Percentiles rank a stretch among this genome's conserved stretches.
Conservation (phyloP, 2,329 filamentous ascomycete species). For the Phaeosphaeriaceae sp. region DNA sequence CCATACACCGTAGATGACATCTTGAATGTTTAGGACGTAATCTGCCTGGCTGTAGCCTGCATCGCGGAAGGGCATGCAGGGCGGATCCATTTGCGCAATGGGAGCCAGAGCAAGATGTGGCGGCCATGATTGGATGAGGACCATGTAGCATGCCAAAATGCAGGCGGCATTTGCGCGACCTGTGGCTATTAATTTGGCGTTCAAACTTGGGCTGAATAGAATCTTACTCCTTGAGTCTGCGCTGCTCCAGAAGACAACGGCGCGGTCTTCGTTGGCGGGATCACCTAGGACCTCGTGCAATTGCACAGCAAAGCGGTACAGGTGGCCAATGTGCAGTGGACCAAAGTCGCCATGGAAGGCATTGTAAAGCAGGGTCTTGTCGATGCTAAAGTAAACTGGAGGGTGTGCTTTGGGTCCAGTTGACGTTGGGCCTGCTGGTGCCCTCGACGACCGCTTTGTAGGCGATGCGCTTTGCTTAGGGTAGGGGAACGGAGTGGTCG, state of each 20-base stretch:
- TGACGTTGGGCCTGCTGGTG: constrained; percentile 63
- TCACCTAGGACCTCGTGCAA: constrained; percentile 95
- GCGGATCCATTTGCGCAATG: constrained; percentile 94
- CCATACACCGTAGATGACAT: constrained; percentile 98
- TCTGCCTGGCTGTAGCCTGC: constrained; percentile 98
- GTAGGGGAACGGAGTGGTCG: constrained; percentile 86
- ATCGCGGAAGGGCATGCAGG: constrained; percentile 98
- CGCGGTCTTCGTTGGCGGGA: constrained; percentile 85
- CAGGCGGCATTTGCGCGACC: constrained; percentile 93
- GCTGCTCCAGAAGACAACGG: constrained; percentile 95
- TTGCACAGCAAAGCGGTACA: constrained; percentile 94
- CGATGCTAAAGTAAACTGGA: constrained; percentile 94
- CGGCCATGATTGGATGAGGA: constrained; percentile 96
- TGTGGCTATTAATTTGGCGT: constrained; percentile 46
- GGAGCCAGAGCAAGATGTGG: constrained; percentile 94
- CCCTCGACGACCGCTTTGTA: constrained; percentile 75
- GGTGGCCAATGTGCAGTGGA: constrained; percentile 93
- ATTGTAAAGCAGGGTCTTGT: constrained; percentile 93
- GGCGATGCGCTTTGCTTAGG: constrained; percentile 70
- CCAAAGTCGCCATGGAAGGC: constrained; percentile 99
- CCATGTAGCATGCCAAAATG: constrained; percentile 97
- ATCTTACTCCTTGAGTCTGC: constrained; percentile 85
- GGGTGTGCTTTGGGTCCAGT: constrained; percentile 61
- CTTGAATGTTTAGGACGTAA: constrained; percentile 93
- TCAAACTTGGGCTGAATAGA: not conserved